Base-by-base conservation (phyloP, 2,329 filamentous ascomycete species). In the Ciborinia camelliae region DNA sequence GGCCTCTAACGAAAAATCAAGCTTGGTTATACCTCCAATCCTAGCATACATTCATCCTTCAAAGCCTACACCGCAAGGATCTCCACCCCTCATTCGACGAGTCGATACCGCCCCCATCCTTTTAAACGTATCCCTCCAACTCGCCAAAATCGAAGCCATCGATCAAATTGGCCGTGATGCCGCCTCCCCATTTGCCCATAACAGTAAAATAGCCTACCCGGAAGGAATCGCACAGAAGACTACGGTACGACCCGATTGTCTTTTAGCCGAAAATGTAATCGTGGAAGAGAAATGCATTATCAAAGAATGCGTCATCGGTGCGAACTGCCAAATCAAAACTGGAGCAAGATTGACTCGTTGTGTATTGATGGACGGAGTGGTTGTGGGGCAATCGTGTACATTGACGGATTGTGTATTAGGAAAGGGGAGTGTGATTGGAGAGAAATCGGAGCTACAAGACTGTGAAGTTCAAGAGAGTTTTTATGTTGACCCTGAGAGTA, bases 401-500 rank as follows among this genome's bases (percentile, higher is more conserved):
- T 80, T 98, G 60, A 95, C 90, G 1, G 90, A 91, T 28, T 97
- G 93, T 73, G 90, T 98, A 39, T 79, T 98, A 48, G 95, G 95
- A 5, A 86, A 89, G 73, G 81, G 91, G 67, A 90, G 89, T 69
- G 88, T 90, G 72, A 86, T 99, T 70, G 93, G 94, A n/a, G 90
- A 91, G 54, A 89, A 88, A 10, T 88, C 83, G 7, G 84, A 87
- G n/a, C 78, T 98, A 70, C 92, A 89, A 62, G 91, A 97, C 67
- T 97, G 93, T 72, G 92, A 98, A 77, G 89, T 98, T 6, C 92
- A 97, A 75, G 91, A 97, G 76, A 94, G 94, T 74, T 82, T 94
- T 10, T 83, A 97, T 1, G 88, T 93, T 53, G 93, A 96, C 73
- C 85, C 90, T n/a, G 90, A 78, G 75, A 88, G 86, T 88, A 79